Conservation (phyloP, 2,329 filamentous ascomycete species). For the Clonostachys chloroleuca region DNA sequence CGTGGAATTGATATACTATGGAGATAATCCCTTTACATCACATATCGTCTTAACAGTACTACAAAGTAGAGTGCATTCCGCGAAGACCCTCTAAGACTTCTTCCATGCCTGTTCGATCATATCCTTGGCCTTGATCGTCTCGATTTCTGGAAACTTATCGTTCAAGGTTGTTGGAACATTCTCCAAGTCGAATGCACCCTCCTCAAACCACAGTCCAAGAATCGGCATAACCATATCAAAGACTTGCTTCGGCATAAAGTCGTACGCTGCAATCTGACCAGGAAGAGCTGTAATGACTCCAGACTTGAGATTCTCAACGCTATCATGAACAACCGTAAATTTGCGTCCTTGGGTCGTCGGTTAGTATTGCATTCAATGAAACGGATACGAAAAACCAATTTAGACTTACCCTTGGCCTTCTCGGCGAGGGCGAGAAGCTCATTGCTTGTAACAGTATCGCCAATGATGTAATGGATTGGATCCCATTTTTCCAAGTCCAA, state of each 20-base stretch:
- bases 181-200: conserved; percentile 13
- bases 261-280: conserved; percentile 10
- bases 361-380: no score
- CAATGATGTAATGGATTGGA: conserved; percentile 23
- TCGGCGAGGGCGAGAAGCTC: conserved; percentile 35
- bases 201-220: conserved; percentile 5
- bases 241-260: conserved; percentile 14
- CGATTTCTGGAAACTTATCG: conserved; percentile 13
- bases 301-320: conserved; percentile 21
- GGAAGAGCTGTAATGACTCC: conserved; percentile 27
- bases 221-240: conserved; percentile 10
- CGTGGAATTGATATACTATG: no score
- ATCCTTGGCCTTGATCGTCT: conserved; percentile 12
- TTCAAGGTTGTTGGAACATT: conserved; percentile 11
- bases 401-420: conserved; percentile 25
- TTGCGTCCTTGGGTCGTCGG: conserved; percentile 17
- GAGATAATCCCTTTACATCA: no score
- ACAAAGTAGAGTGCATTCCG: no score
- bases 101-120: conserved; percentile 10
- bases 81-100: no score
- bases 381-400: neutral
- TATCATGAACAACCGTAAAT: conserved; percentile 31
- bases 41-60: no score
- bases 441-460: conserved; percentile 36
- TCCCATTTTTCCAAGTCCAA: conserved; percentile 39